These are phyloP conservation scores for Acephala macrosclerotiorum DNA, from an alignment of 2,329 filamentous ascomycete species.

Conservation along the genomic window DNA sequence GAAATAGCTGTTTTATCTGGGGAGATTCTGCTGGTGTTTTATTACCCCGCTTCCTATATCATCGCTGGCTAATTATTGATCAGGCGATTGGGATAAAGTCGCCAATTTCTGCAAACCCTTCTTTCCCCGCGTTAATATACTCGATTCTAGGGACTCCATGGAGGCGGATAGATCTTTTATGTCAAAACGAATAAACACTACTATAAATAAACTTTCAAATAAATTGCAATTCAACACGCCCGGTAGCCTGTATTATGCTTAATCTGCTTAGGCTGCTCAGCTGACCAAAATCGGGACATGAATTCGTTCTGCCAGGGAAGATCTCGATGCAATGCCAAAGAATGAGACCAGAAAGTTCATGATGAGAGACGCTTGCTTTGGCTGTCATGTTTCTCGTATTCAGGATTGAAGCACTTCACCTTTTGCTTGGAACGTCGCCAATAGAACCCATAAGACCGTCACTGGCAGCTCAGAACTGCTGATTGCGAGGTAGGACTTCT, in stretches of 20 bases:
- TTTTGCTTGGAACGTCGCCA: too few species aligned
- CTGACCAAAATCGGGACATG: too few species aligned
- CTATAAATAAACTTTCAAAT: not conserved
- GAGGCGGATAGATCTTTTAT: not conserved
- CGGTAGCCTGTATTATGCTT: slow-evolving; percentile 6
- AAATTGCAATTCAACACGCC: not conserved
- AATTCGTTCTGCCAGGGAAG: not conserved
- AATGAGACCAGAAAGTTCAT: too few species aligned
- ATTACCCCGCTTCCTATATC: not conserved
- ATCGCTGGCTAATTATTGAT: not conserved
- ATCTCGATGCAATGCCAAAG: too few species aligned
- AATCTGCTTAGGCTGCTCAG: not conserved
- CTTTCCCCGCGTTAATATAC: not conserved
- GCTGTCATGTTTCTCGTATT: too few species aligned
- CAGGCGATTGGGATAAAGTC: slow-evolving; percentile 5
- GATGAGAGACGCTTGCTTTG: too few species aligned
- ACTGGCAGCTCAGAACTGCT: too few species aligned
- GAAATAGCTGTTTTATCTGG: not conserved
- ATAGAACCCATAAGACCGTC: too few species aligned
- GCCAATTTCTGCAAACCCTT: not conserved
- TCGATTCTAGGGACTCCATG: not conserved
- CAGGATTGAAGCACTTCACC: too few species aligned
- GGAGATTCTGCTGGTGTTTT: not conserved
- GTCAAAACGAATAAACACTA: not conserved
- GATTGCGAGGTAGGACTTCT: too few species aligned